Percentiles rank a stretch among this genome's conserved stretches.
These are phyloP conservation scores for Eimeria tenella DNA, from an alignment of 169 alveolate species.

Conservation along the genomic window DNA sequence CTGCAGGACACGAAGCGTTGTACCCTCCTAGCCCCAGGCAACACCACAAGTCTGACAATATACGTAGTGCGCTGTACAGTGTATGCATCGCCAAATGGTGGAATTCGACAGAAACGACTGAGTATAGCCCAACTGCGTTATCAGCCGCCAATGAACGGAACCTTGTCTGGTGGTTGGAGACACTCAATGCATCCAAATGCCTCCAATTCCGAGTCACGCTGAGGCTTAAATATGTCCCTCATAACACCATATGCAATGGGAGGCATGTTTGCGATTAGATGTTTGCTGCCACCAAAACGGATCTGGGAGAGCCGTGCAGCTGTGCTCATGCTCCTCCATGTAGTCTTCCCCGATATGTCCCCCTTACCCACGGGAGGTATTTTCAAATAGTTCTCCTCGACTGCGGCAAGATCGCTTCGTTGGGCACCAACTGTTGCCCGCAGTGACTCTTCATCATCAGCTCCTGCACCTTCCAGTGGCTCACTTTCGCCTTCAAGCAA, in stretches of 20 bases:
- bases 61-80: no score
- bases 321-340: conserved; percentile 69
- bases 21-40: no score
- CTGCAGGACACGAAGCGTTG: no score
- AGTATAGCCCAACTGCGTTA: no score
- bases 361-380: conserved; percentile 58
- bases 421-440: not conserved
- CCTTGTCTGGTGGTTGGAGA: conserved; percentile 67
- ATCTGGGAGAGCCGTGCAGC: conserved; percentile 71
- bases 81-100: no score
- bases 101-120: no score
- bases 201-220: conserved; percentile 59
- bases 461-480: conserved; percentile 15
- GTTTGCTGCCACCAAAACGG: conserved; percentile 65
- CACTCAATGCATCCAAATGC: conserved; percentile 75
- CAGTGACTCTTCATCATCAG: conserved; percentile 15
- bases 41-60: no score
- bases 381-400: conserved; percentile 47
- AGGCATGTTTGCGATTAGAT: conserved; percentile 54
- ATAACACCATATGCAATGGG: conserved; percentile 68
- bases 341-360: conserved; percentile 59
- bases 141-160: conserved; percentile 59
- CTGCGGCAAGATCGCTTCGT: conserved; percentile 25
- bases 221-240: conserved; percentile 41
- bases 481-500: conserved; percentile 37